Base-by-base conservation (phyloP, 306 rosid species). In the Parietaria judaica region DNA sequence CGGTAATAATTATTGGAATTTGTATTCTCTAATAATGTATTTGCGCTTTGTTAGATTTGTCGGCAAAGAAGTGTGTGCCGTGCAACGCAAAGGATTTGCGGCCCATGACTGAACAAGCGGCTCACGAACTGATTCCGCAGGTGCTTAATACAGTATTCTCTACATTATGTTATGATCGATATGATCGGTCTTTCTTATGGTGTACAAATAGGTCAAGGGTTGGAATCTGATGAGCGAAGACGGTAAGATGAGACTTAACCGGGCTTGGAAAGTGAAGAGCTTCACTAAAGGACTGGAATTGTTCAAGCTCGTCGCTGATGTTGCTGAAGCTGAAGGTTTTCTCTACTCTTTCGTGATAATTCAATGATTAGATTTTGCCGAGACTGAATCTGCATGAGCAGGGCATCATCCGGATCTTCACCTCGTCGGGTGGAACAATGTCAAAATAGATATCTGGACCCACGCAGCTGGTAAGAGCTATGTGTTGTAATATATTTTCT, bases 401-500 rank as follows among this genome's bases (percentile, higher is more conserved):
- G 97, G 81, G 66, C 95, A 90, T 73, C 94, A 90, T 77, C 97
- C 97, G n/a, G 90, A 90, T 72, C 97, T 90, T 74, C 97, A 90
- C 79, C 88, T 90, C 58, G 94, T 83, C 66, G 90, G 88, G 64
- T 86, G 95, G 95, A 90, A 90, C 73, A 84, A 81, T 60, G 82
- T 87, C 37, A 82, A 82, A 12, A 69, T 90, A 47, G 90, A 90
- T 74, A 90, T 90, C 57, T 90, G 86, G 86, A 90, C 97, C 31
- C 90, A 87, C 76, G 81, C 94, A 43, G 90, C 77, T 54, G 95
- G 95, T 90, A 80, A 66, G 85, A 31, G 17, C 50, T 46, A 7
- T 37, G 54, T 14, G 43, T 60, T 62, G 8, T 56, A 23, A 23
- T 72, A 57, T 54, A 58, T 65, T 16, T 7, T 23, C 9, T 6